Conservation (phyloP, 192 early-diverging fungal genomes). For the Umbelopsis vinacea region DNA sequence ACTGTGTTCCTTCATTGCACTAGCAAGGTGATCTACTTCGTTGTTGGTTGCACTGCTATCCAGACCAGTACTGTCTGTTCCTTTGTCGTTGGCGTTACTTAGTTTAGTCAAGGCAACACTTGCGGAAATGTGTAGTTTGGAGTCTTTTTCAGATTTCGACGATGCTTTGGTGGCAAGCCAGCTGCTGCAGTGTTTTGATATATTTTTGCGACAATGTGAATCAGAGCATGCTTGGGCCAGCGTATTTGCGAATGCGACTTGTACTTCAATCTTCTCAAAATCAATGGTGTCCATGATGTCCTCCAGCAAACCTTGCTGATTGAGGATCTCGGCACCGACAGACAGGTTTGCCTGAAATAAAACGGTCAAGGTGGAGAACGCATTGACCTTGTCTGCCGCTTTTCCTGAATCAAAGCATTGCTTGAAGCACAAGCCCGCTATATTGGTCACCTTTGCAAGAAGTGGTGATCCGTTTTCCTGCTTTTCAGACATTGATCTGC, state of each 20-base stretch:
- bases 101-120: conserved; percentile 69
- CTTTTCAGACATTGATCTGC: conserved; percentile 3
- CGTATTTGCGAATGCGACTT: conserved; percentile 65
- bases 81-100: conserved; percentile 28
- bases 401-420: conserved; percentile 43
- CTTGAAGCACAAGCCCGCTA: conserved; percentile 32
- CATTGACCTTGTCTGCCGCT: conserved; percentile 39
- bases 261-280: conserved; percentile 68
- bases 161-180: conserved; percentile 54
- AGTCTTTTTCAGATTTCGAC: conserved; percentile 36
- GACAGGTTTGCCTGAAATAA: conserved; percentile 71
- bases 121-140: conserved; percentile 57
- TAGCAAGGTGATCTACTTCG: conserved; percentile 36
- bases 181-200: conserved; percentile 55
- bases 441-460: conserved; percentile 27
- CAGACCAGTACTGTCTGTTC: not conserved
- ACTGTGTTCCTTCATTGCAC: conserved; percentile 40
- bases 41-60: conserved; percentile 25
- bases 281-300: conserved; percentile 84
- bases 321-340: conserved; percentile 62
- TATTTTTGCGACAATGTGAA: conserved; percentile 57
- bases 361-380: conserved; percentile 55
- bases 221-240: conserved; percentile 65
- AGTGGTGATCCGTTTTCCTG: not conserved
- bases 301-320: conserved; percentile 63